Conservation (phyloP, 352 stramenopile genomes). For the Globisporangium middletonii region DNA sequence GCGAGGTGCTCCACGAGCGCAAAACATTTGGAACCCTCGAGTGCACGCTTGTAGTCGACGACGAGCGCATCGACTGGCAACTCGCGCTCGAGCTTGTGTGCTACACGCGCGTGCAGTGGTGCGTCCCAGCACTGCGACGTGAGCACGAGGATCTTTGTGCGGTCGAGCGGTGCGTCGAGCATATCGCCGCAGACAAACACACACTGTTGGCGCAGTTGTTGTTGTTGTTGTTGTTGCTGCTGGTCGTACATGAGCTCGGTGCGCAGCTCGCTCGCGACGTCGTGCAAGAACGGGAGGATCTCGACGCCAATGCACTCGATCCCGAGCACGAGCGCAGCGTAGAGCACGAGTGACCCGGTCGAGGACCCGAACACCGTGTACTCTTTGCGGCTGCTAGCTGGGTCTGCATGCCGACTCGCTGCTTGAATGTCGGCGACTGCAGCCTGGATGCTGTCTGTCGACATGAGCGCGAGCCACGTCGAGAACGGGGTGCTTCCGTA, state of each 20-base stretch:
- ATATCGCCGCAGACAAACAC: constrained; percentile 38
- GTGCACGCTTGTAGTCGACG: constrained; percentile 44
- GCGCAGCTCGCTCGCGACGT: constrained; percentile 16
- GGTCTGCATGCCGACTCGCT: too few relatives aligned
- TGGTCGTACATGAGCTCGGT: constrained; percentile 10
- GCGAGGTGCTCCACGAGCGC: constrained; percentile 16
- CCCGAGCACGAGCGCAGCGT: constrained; percentile 25
- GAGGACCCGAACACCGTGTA: constrained; percentile 53
- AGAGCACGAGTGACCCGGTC: constrained; percentile 48
- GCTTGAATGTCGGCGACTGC: constrained; percentile 8
- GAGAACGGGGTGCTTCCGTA: constrained; percentile 49
- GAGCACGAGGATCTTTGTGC: constrained; percentile 32
- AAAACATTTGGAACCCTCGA: constrained; percentile 24
- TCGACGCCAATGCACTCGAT: constrained; percentile 34
- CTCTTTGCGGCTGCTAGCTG: not conserved
- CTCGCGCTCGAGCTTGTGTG: constrained; percentile 35
- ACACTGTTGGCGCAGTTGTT: constrained; percentile 4
- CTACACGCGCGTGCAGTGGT: constrained; percentile 24
- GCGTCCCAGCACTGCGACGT: constrained; percentile 62
- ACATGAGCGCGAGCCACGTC: constrained; percentile 36
- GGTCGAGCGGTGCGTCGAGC: constrained; percentile 22
- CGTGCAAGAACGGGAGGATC: constrained; percentile 40
- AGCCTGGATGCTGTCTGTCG: constrained; percentile 7
- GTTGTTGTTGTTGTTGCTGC: not conserved
- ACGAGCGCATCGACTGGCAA: constrained; percentile 26